Base-by-base conservation (phyloP, 768 basidiomycete genomes). In the Tylopilus felleus region DNA sequence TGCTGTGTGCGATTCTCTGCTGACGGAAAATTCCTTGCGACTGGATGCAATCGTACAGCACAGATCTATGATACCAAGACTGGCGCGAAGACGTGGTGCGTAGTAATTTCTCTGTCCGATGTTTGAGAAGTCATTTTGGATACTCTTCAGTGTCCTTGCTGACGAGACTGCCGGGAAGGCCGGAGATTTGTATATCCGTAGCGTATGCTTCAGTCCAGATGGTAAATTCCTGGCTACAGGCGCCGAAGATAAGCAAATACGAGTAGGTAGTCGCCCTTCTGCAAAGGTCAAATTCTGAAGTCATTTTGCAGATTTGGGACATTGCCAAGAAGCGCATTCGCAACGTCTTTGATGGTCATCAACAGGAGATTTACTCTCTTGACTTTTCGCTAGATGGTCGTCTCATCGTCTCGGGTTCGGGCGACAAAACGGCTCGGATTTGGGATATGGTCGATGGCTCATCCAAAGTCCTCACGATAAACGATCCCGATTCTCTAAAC, bases 1-100 rank as follows among this genome's bases (percentile, higher is more conserved):
- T 91, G 95, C 63, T 97, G 94, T 65, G 93, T 97, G 25, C 82
- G 89, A 55, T 96, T 97, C 74, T 96, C 93, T 48, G 90, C 92
- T 14, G 94, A 98, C 70, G 93, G 95, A 25, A 93, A 90, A 69
- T 85, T 79, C 56, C 81, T 98, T 29, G 96, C 96, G 28, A 98
- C 96, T 5, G 96, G 96, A 13, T 98, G 95, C 73, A 98, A 98
- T 73, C 80, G 92, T 39, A 92, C 93, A 0, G 93, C 94, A 19
- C 94, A 97, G 71, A 94, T 98, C 52, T 98, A 90, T 68, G 93
- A 98, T 67, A 89, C 88, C 25, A 89, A 89, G 73, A 88, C 90
- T 0, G 95, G 95, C 8, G 69, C 65, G 0, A 93, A 91, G 73
- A 86, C 86, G 28, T 93, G 88, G 94, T 93, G 60, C 51, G 84